These are phyloP conservation scores for Aspergillus terreus DNA, from an alignment of 2,329 filamentous ascomycete genomes.

Conservation along the genomic window DNA sequence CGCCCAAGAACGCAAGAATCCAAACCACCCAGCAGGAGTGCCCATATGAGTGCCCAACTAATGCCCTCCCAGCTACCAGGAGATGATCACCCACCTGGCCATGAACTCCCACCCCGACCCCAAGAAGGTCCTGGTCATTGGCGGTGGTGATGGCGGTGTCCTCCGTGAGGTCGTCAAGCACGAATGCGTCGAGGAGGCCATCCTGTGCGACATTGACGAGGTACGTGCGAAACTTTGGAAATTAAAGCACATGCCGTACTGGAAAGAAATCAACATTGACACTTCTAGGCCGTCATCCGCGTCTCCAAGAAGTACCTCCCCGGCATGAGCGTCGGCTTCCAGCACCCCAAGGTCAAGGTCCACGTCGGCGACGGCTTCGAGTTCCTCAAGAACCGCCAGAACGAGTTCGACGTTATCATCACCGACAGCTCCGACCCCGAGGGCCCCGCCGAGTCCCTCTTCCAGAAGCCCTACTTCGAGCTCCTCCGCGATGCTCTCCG, in stretches of 20 bases:
- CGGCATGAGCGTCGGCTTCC: constrained; percentile 86
- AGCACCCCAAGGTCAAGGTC: constrained; percentile 88
- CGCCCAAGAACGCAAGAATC: not conserved
- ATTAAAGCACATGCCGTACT: not conserved
- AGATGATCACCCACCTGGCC: constrained; percentile 99
- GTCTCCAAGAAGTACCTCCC: constrained; percentile 98
- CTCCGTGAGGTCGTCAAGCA: constrained; percentile 99
- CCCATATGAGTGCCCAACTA: not conserved
- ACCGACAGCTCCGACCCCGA: constrained; percentile 98
- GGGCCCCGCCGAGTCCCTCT: constrained; percentile 90
- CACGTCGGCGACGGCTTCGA: constrained; percentile 98
- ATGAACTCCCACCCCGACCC: constrained; percentile 98
- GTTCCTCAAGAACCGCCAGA: constrained; percentile 94
- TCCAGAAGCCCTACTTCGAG: constrained; percentile 99
- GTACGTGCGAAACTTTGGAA: constrained; percentile 35
- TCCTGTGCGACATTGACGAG: constrained; percentile 98
- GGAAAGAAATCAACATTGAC: not conserved
- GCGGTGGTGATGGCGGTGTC: constrained; percentile 94
- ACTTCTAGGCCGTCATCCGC: constrained; percentile 77
- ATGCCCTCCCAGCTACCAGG: constrained; percentile 67
- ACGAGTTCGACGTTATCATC: constrained; percentile 98
- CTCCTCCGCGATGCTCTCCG: constrained; percentile 84
- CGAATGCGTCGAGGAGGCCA: constrained; percentile 90
- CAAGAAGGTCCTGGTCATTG: constrained; percentile 97
- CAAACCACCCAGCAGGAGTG: not conserved